phyloP scores from a whole-genome alignment of 352 stramenopile species.

The Peronospora tabacina region DNA sequence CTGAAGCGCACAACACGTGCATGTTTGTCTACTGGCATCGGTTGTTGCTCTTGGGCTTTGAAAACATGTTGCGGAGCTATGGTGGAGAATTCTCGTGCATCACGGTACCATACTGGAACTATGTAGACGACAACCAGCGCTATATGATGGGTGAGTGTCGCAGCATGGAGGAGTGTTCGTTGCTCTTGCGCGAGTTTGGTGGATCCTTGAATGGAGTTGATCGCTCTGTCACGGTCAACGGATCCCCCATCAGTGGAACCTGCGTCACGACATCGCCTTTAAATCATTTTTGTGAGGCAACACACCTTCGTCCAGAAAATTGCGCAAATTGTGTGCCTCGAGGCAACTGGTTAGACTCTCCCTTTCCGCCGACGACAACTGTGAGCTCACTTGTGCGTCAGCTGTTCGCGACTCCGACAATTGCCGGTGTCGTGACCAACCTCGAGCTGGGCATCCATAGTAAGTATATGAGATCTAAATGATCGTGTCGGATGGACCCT shows the following conservation, averaged over 20 bases:
- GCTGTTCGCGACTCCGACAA: slow-evolving; percentile 60
- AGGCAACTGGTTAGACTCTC: slow-evolving; percentile 42
- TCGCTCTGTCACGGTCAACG: slow-evolving; percentile 56
- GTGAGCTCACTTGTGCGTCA: slow-evolving; percentile 70
- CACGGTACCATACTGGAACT: slow-evolving; percentile 85
- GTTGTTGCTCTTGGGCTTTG: slow-evolving; percentile 66
- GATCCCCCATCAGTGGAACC: slow-evolving; percentile 47
- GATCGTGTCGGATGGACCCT: not conserved
- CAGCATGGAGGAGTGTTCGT: slow-evolving; percentile 70
- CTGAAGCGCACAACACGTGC: slow-evolving; percentile 77
- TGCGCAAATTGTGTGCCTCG: slow-evolving; percentile 69
- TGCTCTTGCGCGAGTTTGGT: slow-evolving; percentile 61
- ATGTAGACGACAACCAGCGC: slow-evolving; percentile 69
- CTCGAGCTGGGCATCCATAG: slow-evolving; percentile 72
- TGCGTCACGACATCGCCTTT: slow-evolving; percentile 42
- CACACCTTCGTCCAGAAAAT: slow-evolving; percentile 22
- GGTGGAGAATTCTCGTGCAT: slow-evolving; percentile 77
- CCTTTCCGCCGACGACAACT: slow-evolving; percentile 58
- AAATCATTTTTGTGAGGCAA: slow-evolving; percentile 77
- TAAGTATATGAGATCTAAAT: slow-evolving; percentile 25
- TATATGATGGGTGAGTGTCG: slow-evolving; percentile 52
- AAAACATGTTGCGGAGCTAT: slow-evolving; percentile 80
- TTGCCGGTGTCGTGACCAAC: slow-evolving; percentile 52
- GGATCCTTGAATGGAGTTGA: slow-evolving; percentile 36
- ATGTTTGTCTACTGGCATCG: slow-evolving; percentile 89